Evolutionary conservation across 2,329 filamentous ascomycete species (phyloP), one percentile per base, ranked within the genome.

Genomic region (Arthrobotrys conoides): DNA sequence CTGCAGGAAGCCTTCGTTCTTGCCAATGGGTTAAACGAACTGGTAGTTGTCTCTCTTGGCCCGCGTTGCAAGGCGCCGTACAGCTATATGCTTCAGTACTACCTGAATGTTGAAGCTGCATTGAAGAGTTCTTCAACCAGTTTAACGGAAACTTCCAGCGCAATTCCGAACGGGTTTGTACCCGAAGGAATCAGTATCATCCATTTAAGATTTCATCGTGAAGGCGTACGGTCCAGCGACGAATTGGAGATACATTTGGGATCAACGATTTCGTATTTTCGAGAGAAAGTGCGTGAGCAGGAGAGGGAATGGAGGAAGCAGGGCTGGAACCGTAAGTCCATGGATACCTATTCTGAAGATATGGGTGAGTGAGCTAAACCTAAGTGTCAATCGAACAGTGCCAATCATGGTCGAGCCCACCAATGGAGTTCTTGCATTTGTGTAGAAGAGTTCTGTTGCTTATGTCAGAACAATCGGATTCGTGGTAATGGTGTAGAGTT

Each of bases 41-140:
- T 78, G 53, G 57, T 44, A 8, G 41, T 78, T 36, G 48, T 78
- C 38, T 57, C 75, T 36, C 61, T 78, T 69, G 75, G 75, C 53
- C 75, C 75, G 64, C 75, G 75, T 63, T 78, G 68, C 48, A 68
- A 67, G 27, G 68, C 75, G n/a, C 75, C 75, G 55, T 78, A 78
- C 75, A 72, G 63, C n/a, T 78, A 55, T 44, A 72, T 78, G 75
- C 75, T 78, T 57, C 75, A 78, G 75, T 78, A 78, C 41, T 78
- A 78, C 46, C 36, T 78, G 57, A 78, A 78, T 44, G 33, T 69
- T 41, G 49, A 78, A 66, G 75, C 63, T 57, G 75, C 75, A 27
- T 49, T 72, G 16, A 72, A 72, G 30, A 38, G 33, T 36, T 72
- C 68, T 18, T 66, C 75, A 53, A 78, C 75, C 1, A n/a, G 14